These are phyloP conservation scores for Blepharisma japonicum DNA, from an alignment of 73 alveolate species.

Conservation along the genomic window DNA sequence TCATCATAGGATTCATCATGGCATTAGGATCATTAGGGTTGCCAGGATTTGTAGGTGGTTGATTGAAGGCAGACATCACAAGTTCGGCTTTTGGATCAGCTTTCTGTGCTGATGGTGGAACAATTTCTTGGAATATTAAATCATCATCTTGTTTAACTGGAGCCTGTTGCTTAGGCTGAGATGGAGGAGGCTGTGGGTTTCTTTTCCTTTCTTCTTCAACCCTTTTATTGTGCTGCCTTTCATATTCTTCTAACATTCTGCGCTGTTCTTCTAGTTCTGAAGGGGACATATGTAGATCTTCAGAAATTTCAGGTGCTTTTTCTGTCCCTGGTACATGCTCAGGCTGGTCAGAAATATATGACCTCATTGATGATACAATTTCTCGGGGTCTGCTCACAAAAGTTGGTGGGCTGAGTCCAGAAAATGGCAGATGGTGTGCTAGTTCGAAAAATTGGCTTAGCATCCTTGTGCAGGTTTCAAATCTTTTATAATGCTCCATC, in stretches of 20 bases:
- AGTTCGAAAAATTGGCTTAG: background rate
- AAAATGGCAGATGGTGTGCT: background rate
- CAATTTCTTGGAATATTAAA: background rate
- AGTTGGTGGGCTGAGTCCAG: background rate
- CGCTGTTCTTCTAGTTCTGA: background rate
- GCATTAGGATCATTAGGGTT: background rate
- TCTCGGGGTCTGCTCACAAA: background rate
- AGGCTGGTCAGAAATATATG: background rate
- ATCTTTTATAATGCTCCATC: background rate
- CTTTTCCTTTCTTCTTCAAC: background rate
- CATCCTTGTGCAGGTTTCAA: conserved; percentile 8
- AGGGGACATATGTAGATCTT: background rate
- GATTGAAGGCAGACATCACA: background rate
- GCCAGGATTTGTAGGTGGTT: background rate
- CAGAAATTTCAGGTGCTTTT: background rate
- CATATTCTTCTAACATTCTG: background rate
- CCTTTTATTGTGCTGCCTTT: background rate
- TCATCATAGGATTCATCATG: background rate
- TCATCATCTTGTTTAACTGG: background rate
- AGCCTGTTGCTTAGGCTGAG: background rate
- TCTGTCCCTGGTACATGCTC: background rate
- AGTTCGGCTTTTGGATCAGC: background rate
- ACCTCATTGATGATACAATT: background rate
- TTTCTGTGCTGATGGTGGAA: background rate
- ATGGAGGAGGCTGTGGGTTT: background rate